These are phyloP conservation scores for Fusarium agapanthi DNA, from an alignment of 2,329 filamentous ascomycete genomes.

Conservation along the genomic window DNA sequence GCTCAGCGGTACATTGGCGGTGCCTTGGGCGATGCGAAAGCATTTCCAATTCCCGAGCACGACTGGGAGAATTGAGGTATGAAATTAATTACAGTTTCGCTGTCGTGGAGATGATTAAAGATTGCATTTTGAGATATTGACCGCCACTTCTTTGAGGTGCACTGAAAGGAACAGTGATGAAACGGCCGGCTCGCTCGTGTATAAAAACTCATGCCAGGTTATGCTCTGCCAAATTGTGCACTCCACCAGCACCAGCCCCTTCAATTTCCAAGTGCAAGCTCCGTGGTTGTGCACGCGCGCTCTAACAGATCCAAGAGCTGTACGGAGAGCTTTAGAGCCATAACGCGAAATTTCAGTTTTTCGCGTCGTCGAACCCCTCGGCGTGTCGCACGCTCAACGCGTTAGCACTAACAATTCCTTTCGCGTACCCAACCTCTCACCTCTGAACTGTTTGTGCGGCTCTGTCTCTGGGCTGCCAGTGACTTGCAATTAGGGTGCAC, in stretches of 20 bases:
- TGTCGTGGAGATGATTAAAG: too few relatives aligned
- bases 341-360: rapidly evolving
- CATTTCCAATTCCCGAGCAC: constrained; percentile 51
- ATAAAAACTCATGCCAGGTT: too few relatives aligned
- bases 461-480: neutral
- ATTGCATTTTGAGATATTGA: too few relatives aligned
- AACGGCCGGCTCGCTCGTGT: too few relatives aligned
- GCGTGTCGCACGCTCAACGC: neutral
- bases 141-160: too few relatives aligned
- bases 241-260: neutral
- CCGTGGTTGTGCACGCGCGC: neutral
- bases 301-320: neutral
- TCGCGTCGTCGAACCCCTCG: too few relatives aligned
- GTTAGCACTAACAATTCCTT: neutral
- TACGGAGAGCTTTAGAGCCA: neutral
- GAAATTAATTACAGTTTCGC: too few relatives aligned
- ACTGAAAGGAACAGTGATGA: too few relatives aligned
- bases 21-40: constrained; percentile 32
- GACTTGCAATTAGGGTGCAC: neutral
- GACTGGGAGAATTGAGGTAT: constrained; percentile 15
- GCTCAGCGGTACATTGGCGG: constrained; percentile 39
- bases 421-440: neutral
- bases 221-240: neutral
- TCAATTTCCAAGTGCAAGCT: neutral
- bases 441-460: neutral